These are phyloP conservation scores for Nepenthes alata DNA, from an alignment of 179 eudicot species.

Conservation along the genomic window DNA sequence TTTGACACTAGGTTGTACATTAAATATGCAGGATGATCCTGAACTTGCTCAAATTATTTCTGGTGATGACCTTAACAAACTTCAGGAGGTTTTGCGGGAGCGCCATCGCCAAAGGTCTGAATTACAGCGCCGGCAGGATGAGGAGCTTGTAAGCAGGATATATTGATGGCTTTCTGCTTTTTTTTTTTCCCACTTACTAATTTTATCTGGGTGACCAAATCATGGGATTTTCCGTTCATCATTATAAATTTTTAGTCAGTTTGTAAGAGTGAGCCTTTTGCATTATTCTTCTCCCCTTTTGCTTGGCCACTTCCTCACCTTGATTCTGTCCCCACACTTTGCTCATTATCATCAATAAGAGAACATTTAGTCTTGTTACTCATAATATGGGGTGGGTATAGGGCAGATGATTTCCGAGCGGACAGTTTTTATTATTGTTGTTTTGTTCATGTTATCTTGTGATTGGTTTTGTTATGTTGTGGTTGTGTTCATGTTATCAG, in stretches of 20 bases:
- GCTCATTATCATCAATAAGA: no score
- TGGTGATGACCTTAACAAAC: constrained; percentile 61
- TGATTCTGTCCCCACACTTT: no score
- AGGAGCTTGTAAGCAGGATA: constrained; percentile 51
- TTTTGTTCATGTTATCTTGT: no score
- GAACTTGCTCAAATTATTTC: constrained; percentile 82
- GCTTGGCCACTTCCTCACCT: neutral
- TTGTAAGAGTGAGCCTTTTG: neutral
- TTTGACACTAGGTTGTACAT: neutral
- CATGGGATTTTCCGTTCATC: neutral
- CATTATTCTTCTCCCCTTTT: neutral
- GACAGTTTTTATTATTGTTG: no score
- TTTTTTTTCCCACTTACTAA: neutral
- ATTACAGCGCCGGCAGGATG: constrained; percentile 46
- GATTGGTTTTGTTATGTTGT: no score
- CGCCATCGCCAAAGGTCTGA: constrained; percentile 65
- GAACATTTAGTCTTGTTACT: no score
- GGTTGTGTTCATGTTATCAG: no score
- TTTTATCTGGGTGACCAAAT: neutral
- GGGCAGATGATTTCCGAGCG: no score
- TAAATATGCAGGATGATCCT: constrained; percentile 62
- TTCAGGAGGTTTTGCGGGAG: constrained; percentile 62
- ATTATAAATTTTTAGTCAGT: neutral
- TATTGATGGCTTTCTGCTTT: constrained; percentile 8
- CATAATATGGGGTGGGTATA: no score